Conservation (phyloP, 1,139 yeast genomes). For the Sugiyamaella japonica region DNA sequence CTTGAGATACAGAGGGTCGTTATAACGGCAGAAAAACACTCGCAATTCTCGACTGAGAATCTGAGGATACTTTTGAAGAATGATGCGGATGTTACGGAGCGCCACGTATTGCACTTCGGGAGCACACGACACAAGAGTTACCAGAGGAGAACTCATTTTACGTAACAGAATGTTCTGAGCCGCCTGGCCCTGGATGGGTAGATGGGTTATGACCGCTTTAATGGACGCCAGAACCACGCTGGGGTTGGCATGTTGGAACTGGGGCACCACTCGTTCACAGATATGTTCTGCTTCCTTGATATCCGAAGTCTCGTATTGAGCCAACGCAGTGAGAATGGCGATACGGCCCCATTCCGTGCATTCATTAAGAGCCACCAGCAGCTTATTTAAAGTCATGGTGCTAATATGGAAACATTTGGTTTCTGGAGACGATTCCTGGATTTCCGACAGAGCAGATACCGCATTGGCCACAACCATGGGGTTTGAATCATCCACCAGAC, state of each 20-base stretch:
- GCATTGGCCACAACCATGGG: slow-evolving; percentile 96
- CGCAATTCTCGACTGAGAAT: slow-evolving; percentile 77
- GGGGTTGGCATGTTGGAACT: slow-evolving; percentile 95
- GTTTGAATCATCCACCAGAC: slow-evolving; percentile 79
- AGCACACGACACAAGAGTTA: slow-evolving; percentile 78
- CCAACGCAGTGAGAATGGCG: slow-evolving; percentile 77
- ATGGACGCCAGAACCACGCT: slow-evolving; percentile 89
- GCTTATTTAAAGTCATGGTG: slow-evolving; percentile 55
- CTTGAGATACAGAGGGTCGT: slow-evolving; percentile 91
- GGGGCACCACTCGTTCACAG: slow-evolving; percentile 89
- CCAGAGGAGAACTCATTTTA: slow-evolving; percentile 88
- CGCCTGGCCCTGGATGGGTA: slow-evolving; percentile 53
- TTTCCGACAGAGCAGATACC: slow-evolving; percentile 80
- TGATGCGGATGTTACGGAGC: slow-evolving; percentile 83
- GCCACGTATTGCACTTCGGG: slow-evolving; percentile 98
- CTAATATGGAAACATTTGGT: slow-evolving; percentile 48
- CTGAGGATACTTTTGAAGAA: slow-evolving; percentile 84
- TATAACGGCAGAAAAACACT: slow-evolving; percentile 89
- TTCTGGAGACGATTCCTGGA: slow-evolving; percentile 65
- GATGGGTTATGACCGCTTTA: slow-evolving; percentile 74
- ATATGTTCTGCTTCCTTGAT: slow-evolving; percentile 77
- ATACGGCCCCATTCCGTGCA: slow-evolving; percentile 99
- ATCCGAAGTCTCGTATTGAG: slow-evolving; percentile 61
- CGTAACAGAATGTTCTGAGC: slow-evolving; percentile 53
- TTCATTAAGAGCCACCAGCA: slow-evolving; percentile 84